These are phyloP conservation scores for Chytriomyces confervae DNA, from an alignment of 192 early-diverging fungal species.

Conservation along the genomic window DNA sequence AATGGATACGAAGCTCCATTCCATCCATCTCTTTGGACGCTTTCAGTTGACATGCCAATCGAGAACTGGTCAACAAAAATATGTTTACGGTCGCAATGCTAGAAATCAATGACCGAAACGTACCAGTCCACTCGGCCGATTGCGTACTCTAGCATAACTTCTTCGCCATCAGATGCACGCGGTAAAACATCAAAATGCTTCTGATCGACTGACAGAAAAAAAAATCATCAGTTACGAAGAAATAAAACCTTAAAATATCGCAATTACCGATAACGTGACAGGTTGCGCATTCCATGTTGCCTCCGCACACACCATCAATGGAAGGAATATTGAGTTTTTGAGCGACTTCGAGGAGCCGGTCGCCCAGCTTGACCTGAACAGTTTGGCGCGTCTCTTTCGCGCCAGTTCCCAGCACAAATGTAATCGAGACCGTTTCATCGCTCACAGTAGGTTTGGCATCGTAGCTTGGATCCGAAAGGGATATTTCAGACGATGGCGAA, in stretches of 20 bases:
- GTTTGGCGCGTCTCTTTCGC: neutral
- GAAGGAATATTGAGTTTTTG: conserved; percentile 49
- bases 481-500: neutral
- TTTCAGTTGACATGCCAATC: conserved; percentile 35
- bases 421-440: conserved; percentile 5
- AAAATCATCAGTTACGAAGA: neutral
- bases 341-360: conserved; percentile 55
- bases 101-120: neutral
- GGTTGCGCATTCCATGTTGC: conserved; percentile 66
- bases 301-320: conserved; percentile 64
- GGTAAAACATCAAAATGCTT: conserved; percentile 47
- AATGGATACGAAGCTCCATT: conserved; percentile 21
- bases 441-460: neutral
- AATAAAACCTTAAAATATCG: conserved; percentile 1
- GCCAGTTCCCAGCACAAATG: conserved; percentile 25
- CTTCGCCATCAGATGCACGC: conserved; percentile 55
- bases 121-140: conserved; percentile 39
- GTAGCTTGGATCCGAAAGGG: neutral
- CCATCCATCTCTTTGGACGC: conserved; percentile 26
- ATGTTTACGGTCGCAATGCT: neutral
- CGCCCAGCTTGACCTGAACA: conserved; percentile 41
- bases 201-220: conserved; percentile 41
- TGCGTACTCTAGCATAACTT: conserved; percentile 66
- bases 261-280: conserved; percentile 60
- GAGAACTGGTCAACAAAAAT: conserved; percentile 20